These are phyloP conservation scores for Haplographium delicatum DNA, from an alignment of 495 filamentous ascomycete genomes.

Conservation along the genomic window DNA sequence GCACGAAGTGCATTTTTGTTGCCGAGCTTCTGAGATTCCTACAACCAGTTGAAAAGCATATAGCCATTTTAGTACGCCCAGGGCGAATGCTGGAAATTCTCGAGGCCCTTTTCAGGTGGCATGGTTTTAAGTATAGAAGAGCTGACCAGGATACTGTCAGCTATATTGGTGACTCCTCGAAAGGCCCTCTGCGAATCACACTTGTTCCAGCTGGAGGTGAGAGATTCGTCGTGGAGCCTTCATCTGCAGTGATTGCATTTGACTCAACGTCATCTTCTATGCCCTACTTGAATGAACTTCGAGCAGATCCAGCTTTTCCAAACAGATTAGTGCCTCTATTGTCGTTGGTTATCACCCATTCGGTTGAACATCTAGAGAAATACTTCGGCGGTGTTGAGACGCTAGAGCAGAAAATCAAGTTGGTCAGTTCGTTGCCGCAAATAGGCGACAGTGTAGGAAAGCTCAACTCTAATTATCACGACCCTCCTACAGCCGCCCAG, in stretches of 20 bases:
- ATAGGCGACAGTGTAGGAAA: conserved; percentile 11
- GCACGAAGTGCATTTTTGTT: conserved; percentile 27
- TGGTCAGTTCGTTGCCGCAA: conserved; percentile 16
- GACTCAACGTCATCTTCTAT: conserved; percentile 9
- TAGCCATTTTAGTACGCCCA: conserved; percentile 19
- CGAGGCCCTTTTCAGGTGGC: conserved; percentile 7
- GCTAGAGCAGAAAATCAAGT: conserved; percentile 7
- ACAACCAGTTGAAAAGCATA: conserved; percentile 5
- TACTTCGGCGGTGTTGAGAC: conserved; percentile 7
- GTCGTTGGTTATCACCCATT: conserved; percentile 13
- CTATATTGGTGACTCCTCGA: neutral
- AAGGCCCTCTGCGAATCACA: conserved; percentile 14
- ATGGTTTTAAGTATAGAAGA: conserved; percentile 13
- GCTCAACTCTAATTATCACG: neutral
- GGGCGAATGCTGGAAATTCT: conserved; percentile 26
- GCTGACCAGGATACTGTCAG: conserved; percentile 8
- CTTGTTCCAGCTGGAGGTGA: conserved; percentile 15
- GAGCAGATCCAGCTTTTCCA: neutral
- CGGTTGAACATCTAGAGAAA: conserved; percentile 23
- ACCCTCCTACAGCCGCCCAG: conserved; percentile 10
- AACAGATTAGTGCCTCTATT: conserved; percentile 12
- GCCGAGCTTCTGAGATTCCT: conserved; percentile 13
- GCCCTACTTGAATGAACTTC: conserved; percentile 6
- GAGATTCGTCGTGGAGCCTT: conserved; percentile 1
- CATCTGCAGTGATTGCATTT: conserved; percentile 24